Evolutionary conservation across 2,329 filamentous ascomycete genomes (phyloP).

Genomic region (Apiospora arundinis): DNA sequence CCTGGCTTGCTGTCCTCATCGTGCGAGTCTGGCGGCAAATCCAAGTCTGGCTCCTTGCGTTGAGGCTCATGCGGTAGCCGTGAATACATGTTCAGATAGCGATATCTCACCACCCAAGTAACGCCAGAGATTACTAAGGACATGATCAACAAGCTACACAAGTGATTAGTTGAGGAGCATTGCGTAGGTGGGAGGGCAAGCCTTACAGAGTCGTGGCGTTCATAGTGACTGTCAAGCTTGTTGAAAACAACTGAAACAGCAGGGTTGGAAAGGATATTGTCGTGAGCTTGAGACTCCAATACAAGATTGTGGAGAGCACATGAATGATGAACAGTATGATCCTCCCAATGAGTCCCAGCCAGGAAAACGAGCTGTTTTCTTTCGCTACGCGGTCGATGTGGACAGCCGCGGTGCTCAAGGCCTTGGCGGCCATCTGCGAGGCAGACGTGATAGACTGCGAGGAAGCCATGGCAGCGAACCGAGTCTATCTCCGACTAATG

Average conservation of each 20-base stretch:
- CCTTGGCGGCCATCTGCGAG: slow-evolving; percentile 33
- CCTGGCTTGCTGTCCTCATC: slow-evolving; percentile 90
- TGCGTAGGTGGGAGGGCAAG: neutral
- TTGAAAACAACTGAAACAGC: slow-evolving; percentile 65
- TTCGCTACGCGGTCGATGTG: slow-evolving; percentile 34
- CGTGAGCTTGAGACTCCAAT: slow-evolving; percentile 83
- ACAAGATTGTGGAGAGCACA: slow-evolving; percentile 64
- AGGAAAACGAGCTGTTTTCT: slow-evolving; percentile 48
- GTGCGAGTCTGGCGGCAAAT: slow-evolving; percentile 91
- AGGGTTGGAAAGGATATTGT: slow-evolving; percentile 90
- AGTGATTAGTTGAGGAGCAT: neutral
- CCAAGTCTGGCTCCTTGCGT: slow-evolving; percentile 93
- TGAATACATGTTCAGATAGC: slow-evolving; percentile 96
- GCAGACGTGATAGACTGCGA: slow-evolving; percentile 35
- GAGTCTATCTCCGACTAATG: neutral
- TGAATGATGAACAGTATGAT: slow-evolving; percentile 62
- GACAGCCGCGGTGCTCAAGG: slow-evolving; percentile 33
- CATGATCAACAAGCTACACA: slow-evolving; percentile 73
- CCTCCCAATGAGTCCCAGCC: slow-evolving; percentile 63
- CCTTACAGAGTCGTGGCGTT: slow-evolving; percentile 92
- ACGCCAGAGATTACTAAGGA: slow-evolving; percentile 80
- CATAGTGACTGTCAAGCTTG: slow-evolving; percentile 96
- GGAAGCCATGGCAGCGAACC: slow-evolving; percentile 27
- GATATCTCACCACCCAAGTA: slow-evolving; percentile 94
- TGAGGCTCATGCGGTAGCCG: slow-evolving; percentile 92